These are phyloP conservation scores for Phaeodactylum tricornutum DNA, from an alignment of 108 stramenopile genomes.

Conservation along the genomic window DNA sequence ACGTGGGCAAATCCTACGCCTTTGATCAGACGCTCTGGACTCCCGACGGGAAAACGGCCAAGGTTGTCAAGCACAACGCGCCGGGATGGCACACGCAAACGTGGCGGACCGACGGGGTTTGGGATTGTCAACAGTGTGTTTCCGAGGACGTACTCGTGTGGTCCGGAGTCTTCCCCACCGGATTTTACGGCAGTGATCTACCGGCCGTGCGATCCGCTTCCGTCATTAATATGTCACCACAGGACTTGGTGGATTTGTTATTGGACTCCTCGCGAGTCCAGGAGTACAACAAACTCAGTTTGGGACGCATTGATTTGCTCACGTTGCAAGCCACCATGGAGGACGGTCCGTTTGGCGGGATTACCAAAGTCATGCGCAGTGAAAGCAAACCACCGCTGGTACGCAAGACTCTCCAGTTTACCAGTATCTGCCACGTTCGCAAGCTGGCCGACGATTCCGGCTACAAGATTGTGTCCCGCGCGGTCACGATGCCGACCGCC, in stretches of 20 bases:
- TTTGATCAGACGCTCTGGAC: slow-evolving; percentile 46
- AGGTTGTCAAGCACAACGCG: slow-evolving; percentile 14
- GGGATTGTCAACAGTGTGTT: neutral
- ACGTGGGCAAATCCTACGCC: slow-evolving; percentile 29
- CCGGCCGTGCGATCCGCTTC: slow-evolving; percentile 58
- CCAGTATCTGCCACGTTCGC: slow-evolving; percentile 54
- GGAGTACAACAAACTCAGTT: slow-evolving; percentile 72
- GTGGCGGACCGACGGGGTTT: slow-evolving; percentile 1
- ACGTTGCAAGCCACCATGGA: slow-evolving; percentile 41
- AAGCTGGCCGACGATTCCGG: slow-evolving; percentile 55
- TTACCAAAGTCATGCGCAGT: slow-evolving; percentile 66
- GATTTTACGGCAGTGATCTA: slow-evolving; percentile 58
- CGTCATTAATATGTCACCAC: slow-evolving; percentile 40
- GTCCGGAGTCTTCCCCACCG: slow-evolving; percentile 49
- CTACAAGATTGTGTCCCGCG: slow-evolving; percentile 64
- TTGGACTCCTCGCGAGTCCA: slow-evolving; percentile 59
- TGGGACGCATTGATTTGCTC: slow-evolving; percentile 53
- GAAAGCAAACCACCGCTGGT: slow-evolving; percentile 51
- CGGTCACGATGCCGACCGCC: slow-evolving; percentile 29
- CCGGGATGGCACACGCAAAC: slow-evolving; percentile 2
- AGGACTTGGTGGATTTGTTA: slow-evolving; percentile 48
- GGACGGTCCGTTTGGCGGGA: slow-evolving; percentile 35
- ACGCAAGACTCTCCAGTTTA: slow-evolving; percentile 43
- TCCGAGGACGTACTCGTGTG: slow-evolving; percentile 41
- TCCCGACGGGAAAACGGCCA: slow-evolving; percentile 32